These are phyloP conservation scores for Penicillium sumatraense DNA, from an alignment of 2,329 filamentous ascomycete species.

Conservation along the genomic window DNA sequence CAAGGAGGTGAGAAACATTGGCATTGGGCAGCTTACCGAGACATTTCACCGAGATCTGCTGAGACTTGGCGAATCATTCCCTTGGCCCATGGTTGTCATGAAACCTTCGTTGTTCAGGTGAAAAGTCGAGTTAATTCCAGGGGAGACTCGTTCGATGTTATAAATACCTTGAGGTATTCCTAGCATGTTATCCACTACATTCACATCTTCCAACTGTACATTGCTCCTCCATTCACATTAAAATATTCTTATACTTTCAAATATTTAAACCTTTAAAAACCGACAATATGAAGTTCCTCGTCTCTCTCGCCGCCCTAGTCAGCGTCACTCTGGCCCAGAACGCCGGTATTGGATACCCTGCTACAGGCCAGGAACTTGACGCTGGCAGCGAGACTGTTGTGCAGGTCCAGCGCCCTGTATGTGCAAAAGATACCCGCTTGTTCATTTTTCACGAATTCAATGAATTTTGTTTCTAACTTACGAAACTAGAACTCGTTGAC, in stretches of 20 bases:
- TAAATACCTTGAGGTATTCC: slow-evolving; percentile 7
- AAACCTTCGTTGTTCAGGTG: background rate
- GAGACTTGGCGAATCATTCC: slow-evolving; percentile 18
- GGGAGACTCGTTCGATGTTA: background rate
- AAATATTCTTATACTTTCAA: background rate
- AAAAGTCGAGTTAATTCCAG: background rate
- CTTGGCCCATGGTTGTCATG: slow-evolving; percentile 3
- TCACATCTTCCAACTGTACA: background rate
- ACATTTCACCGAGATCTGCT: slow-evolving; percentile 13
- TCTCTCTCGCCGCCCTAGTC: slow-evolving; percentile 24
- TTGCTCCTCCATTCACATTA: too few species aligned
- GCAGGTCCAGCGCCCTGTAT: slow-evolving; percentile 36
- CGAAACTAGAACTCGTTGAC: slow-evolving; percentile 33
- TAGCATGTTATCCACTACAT: background rate
- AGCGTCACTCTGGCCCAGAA: slow-evolving; percentile 32
- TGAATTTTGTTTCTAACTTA: background rate
- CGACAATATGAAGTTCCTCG: slow-evolving; percentile 30
- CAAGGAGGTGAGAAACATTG: background rate
- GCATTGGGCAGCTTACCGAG: slow-evolving; percentile 8
- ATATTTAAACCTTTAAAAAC: background rate
- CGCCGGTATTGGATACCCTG: slow-evolving; percentile 31
- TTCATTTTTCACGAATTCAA: background rate
- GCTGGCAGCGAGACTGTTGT: slow-evolving; percentile 28
- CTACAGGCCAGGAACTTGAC: slow-evolving; percentile 17
- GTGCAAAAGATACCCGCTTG: background rate